Conservation (phyloP, 495 filamentous ascomycete species). For the Penicillium goetzii region DNA sequence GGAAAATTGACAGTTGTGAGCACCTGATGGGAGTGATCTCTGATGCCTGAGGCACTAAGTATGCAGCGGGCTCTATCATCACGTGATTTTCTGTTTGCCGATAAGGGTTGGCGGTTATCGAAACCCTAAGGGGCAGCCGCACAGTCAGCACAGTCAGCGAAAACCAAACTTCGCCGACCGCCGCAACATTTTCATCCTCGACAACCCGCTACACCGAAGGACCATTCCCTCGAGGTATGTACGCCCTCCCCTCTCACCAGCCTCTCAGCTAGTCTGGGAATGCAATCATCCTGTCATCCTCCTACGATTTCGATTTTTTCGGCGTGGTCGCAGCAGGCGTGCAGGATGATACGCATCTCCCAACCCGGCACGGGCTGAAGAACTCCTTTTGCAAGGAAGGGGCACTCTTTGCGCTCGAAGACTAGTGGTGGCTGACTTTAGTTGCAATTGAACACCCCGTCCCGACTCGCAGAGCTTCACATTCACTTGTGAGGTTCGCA, state of each 20-base stretch:
- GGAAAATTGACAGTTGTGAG: neutral
- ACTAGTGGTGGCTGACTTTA: conserved; percentile 81
- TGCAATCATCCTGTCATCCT: conserved; percentile 45
- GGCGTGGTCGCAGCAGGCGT: conserved; percentile 18
- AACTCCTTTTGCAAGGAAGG: conserved; percentile 74
- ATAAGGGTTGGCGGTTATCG: conserved; percentile 32
- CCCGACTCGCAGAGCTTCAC: conserved; percentile 8
- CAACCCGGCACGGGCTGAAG: conserved; percentile 81
- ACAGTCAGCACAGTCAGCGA: conserved; percentile 38
- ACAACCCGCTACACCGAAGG: conserved; percentile 36
- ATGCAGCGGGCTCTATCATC: conserved; percentile 8
- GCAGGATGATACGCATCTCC: conserved; percentile 72
- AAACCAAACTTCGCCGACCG: conserved; percentile 31
- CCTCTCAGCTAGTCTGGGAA: conserved; percentile 55
- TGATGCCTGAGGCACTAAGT: conserved; percentile 40
- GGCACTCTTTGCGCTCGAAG: conserved; percentile 93
- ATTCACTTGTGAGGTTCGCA: conserved; percentile 5
- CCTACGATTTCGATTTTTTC: conserved; percentile 8
- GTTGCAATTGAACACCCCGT: conserved; percentile 27
- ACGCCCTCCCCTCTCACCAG: conserved; percentile 37
- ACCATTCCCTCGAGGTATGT: conserved; percentile 53
- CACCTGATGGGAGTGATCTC: neutral
- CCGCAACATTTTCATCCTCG: conserved; percentile 23
- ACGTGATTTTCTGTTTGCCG: conserved; percentile 31
- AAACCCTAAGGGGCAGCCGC: conserved; percentile 40